Base-by-base conservation (phyloP, 441 rosid species). In the Jatropha multifida region DNA sequence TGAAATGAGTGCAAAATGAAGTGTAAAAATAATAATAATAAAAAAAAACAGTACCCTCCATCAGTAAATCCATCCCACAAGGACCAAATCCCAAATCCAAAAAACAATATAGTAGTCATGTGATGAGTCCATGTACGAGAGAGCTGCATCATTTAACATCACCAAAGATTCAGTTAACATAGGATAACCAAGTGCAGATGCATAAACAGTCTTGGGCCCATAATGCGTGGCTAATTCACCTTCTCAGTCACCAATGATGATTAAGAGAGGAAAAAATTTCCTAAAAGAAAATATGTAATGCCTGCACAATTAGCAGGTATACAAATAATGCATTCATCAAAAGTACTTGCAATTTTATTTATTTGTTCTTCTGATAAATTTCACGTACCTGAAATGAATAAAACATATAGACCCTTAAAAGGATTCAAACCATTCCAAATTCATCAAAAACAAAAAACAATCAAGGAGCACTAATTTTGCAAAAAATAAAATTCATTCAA, bases 51-150 rank as follows among this genome's bases (percentile, higher is more conserved):
- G 48, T 89, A 92, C 97, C 97, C 93, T 79, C 77, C 82, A 71
- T 86, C 88, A 46, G 61, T 87, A 80, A 92, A 88, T 78, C 85
- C 96, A 52, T 94, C 98, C 94, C 98, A 91, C 81, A 94, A 79
- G 49, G 98, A 94, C 94, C 90, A 91, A 27, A 94, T 59, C 51
- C 97, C 97, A 65, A 92, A 94, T 73, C 88, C 92, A 73, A 92
- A 91, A 84, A 94, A 94, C 79, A 94, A 76, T 74, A 87, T 3
- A 38, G 97, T 94, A 20, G 96, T 87, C 72, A 94, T 83, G 82
- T 91, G 96, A 84, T 94, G 97, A 2, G 97, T 90, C 97, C 90
- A 94, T 76, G 85, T 86, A 32, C 97, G 92, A 84, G 98, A 94
- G 65, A 94, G 86, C 96, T 94, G 86, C 83, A 85, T 71, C 54